Conservation (phyloP, 257 asterid genomes). For the Solanum tacnaense region DNA sequence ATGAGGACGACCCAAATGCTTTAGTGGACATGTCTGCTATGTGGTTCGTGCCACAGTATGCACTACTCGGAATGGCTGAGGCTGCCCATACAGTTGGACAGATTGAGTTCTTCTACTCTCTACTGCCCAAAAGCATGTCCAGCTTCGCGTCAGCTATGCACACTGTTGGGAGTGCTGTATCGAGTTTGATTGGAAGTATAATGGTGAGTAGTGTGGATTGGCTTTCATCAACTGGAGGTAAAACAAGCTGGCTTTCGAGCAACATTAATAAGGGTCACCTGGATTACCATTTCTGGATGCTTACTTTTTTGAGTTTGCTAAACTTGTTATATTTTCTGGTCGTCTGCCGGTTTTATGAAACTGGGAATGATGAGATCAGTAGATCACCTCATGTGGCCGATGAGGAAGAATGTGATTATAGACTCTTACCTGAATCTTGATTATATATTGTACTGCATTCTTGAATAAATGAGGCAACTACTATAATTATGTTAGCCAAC, state of each 20-base stretch:
- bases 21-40: constrained; percentile 11
- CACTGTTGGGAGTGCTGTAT: neutral
- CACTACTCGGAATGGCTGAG: constrained; percentile 9
- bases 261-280: constrained; percentile 13
- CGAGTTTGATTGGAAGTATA: neutral
- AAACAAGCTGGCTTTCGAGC: constrained; percentile 8
- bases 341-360: neutral
- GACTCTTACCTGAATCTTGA: neutral
- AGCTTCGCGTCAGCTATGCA: constrained; percentile 6
- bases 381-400: neutral
- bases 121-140: constrained; percentile 14
- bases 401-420: neutral
- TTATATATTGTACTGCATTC: neutral
- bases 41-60: constrained; percentile 15
- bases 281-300: constrained; percentile 15
- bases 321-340: neutral
- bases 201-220: constrained; percentile 3
- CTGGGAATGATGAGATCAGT: neutral
- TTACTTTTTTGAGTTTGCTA: neutral
- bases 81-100: constrained; percentile 5
- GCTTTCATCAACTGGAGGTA: neutral
- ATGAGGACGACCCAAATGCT: neutral
- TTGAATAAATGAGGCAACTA: neutral
- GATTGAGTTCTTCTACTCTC: constrained; percentile 8
- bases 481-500: neutral